These are phyloP conservation scores for Heliosperma pusillum DNA, from an alignment of 148 eudicot genomes.

Conservation along the genomic window DNA sequence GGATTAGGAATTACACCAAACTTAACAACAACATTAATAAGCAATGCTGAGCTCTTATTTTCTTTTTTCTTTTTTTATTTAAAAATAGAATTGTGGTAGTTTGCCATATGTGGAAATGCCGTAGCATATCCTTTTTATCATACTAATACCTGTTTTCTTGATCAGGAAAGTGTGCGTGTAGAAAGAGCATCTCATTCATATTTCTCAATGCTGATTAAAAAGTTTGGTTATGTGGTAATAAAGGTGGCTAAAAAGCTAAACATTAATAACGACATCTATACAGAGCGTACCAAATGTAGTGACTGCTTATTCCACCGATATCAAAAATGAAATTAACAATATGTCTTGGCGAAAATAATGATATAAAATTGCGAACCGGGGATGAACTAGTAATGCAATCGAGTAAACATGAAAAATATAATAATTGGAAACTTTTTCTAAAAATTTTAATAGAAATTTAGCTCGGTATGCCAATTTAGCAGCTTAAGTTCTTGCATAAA, in stretches of 20 bases:
- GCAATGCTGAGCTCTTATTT: not conserved
- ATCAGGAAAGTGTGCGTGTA: conserved; percentile 4
- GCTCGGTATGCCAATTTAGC: not conserved
- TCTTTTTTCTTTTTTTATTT: not conserved
- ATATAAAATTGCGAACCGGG: too few relatives aligned
- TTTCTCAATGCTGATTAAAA: conserved; percentile 7
- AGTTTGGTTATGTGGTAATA: not conserved
- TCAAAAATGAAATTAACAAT: too few relatives aligned
- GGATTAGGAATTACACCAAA: conserved; percentile 3
- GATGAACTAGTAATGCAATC: too few relatives aligned
- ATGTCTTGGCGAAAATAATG: too few relatives aligned
- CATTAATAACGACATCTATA: not conserved
- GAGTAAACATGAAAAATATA: too few relatives aligned
- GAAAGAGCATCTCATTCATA: not conserved
- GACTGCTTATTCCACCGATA: too few relatives aligned
- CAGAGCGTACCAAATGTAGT: too few relatives aligned
- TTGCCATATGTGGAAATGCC: not conserved
- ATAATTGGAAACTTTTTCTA: too few relatives aligned
- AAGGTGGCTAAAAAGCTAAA: not conserved
- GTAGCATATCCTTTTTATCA: not conserved
- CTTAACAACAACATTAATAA: not conserved
- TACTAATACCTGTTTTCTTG: not conserved
- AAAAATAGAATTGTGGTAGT: not conserved
- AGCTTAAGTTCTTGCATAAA: not conserved
- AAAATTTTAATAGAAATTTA: too few relatives aligned